Percentiles rank a stretch among this genome's conserved stretches.
Evolutionary conservation across 108 stramenopile species (phyloP).

Genomic region (Stephanodiscus minutulus): DNA sequence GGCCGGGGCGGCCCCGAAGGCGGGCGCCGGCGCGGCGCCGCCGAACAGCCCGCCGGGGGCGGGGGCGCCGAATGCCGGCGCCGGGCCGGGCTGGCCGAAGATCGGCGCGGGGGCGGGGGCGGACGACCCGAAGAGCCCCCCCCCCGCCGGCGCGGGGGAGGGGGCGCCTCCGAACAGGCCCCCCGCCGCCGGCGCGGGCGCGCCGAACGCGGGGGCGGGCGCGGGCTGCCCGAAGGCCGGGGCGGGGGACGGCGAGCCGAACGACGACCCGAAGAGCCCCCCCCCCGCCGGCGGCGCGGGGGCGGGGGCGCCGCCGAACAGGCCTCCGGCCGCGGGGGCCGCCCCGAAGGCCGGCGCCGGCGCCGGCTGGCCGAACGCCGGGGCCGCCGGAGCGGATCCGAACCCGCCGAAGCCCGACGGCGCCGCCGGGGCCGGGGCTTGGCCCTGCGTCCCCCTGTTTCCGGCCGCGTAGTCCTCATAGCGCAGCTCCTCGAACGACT

Average conservation of each 20-base stretch:
- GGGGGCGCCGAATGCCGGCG: slow-evolving; percentile 55
- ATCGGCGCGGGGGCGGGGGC: slow-evolving; percentile 44
- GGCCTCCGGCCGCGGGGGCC: slow-evolving; percentile 45
- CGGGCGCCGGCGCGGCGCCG: slow-evolving; percentile 45
- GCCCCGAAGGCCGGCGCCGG: slow-evolving; percentile 41
- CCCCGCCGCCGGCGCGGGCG: slow-evolving; percentile 36
- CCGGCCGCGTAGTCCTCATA: slow-evolving; percentile 88
- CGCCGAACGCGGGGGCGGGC: slow-evolving; percentile 42
- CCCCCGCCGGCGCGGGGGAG: slow-evolving; percentile 58
- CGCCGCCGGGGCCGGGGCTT: slow-evolving; percentile 19
- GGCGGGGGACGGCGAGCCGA: background rate
- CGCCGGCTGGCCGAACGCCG: slow-evolving; percentile 24
- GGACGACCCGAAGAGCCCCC: slow-evolving; percentile 48
- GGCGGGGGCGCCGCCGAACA: slow-evolving; percentile 61
- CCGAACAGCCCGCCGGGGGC: slow-evolving; percentile 57
- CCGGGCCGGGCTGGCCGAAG: slow-evolving; percentile 45
- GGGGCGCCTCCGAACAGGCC: slow-evolving; percentile 67
- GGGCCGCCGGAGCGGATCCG: slow-evolving; percentile 27
- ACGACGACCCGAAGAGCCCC: slow-evolving; percentile 31
- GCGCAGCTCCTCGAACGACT: slow-evolving; percentile 90
- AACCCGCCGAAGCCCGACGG: slow-evolving; percentile 41
- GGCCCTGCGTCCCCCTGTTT: slow-evolving; percentile 66
- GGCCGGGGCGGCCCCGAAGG: slow-evolving; percentile 11
- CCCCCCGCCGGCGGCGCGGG: slow-evolving; percentile 58
- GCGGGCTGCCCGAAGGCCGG: slow-evolving; percentile 30